Evolutionary conservation across 768 basidiomycete species (phyloP).

Genomic region (Mycena vitilis): DNA sequence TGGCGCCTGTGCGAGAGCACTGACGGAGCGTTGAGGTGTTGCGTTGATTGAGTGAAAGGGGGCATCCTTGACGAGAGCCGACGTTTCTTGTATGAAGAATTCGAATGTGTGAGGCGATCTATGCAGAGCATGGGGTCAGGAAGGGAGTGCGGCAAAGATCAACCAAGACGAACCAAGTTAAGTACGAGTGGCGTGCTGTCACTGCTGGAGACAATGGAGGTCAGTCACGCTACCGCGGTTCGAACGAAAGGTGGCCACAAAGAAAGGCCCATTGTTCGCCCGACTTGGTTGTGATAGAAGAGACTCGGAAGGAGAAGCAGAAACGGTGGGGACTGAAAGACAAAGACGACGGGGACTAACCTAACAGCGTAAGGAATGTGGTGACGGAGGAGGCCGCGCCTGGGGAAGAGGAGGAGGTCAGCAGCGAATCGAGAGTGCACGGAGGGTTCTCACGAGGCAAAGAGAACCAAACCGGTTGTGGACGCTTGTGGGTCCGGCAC

Average conservation of each 20-base stretch:
- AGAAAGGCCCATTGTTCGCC: conserved; percentile 46
- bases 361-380: conserved; percentile 69
- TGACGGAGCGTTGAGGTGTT: conserved; percentile 59
- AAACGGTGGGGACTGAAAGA: conserved; percentile 14
- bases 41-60: conserved; percentile 58
- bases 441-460: conserved; percentile 54
- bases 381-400: conserved; percentile 80
- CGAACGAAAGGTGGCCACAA: conserved; percentile 21
- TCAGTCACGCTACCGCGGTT: conserved; percentile 26
- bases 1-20: conserved; percentile 62
- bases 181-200: conserved; percentile 31
- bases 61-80: conserved; percentile 55
- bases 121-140: conserved; percentile 49
- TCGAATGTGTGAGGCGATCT: conserved; percentile 54
- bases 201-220: conserved; percentile 35
- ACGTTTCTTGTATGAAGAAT: conserved; percentile 57
- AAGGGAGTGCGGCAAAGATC: conserved; percentile 37
- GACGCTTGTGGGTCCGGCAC: conserved; percentile 66
- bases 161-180: conserved; percentile 37
- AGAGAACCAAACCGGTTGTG: conserved; percentile 57
- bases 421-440: conserved; percentile 41
- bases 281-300: conserved; percentile 40
- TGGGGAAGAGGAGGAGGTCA: conserved; percentile 45
- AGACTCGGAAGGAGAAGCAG: conserved; percentile 18
- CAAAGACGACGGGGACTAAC: conserved; percentile 49